Base-by-base conservation (phyloP, 2,329 filamentous ascomycete genomes). In the Xylaria digitata region DNA sequence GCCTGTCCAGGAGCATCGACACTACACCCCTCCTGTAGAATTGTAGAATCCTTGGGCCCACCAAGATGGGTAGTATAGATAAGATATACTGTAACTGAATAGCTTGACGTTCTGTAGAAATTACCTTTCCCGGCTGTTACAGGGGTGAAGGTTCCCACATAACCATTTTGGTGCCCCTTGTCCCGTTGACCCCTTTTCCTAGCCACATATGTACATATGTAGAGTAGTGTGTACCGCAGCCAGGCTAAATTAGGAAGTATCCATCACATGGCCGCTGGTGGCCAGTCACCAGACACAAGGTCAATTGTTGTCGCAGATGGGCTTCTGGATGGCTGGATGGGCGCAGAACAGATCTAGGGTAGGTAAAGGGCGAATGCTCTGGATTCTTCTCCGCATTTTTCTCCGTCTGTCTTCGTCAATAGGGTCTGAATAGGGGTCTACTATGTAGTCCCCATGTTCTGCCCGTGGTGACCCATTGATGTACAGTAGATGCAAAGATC, bases 241-340 rank as follows among this genome's bases (percentile, higher is more conserved):
- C 56, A 67, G 49, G 61, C 65, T 34, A 17, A 19, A 67, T 61
- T 60, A 65, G 65, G 65, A 61, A 67, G 52, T 48, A 61, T 26
- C 26, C 26, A 26, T 48, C 42, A 26, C 52, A 49, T 61, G 49
- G 61, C 26, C 26, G 26, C 21, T 46, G 45, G 52, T 6, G 42
- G 40, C 61, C 52, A 64, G 65, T 64, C 65, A 61, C 61, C 57
- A 54, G 65, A 61, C 45, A 19, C 43, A 53, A 53, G 46, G 52
- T 50, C 23, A 23, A 9, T 55, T 43, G 21, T 42, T 42, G 17
- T 48, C 2, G 6, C 19, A 26, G 23, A 40, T 40, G 37, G 37
- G 34, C 34, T 37, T 40, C 11, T 40, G 37, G 9, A 26, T 26
- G 26, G 26, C 26, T 26, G 26, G 26, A 40, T 5, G 9, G 37